A percentile compares a stretch with the other conserved stretches of the same genome.
phyloP scores from a whole-genome alignment of 176 grass and related monocot genomes.

The Eleusine coracana region DNA sequence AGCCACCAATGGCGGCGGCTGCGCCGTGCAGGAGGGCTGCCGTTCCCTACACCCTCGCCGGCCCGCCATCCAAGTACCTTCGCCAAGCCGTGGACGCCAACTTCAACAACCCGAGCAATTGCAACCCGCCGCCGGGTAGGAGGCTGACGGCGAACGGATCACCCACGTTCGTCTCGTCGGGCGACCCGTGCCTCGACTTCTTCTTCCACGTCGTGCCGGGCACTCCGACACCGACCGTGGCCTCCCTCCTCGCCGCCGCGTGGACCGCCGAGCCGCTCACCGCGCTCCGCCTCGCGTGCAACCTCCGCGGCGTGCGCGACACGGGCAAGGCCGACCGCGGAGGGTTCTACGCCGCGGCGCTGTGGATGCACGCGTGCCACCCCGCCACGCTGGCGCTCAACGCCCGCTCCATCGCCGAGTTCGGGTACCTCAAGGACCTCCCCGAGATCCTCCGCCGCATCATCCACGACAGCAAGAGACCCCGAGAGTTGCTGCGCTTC shows the following conservation, averaged over 20 bases:
- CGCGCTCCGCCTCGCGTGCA: conserved; percentile 54
- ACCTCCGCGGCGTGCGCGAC: conserved; percentile 40
- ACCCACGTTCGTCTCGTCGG: conserved; percentile 44
- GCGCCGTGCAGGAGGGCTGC: background rate
- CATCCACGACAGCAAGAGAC: conserved; percentile 35
- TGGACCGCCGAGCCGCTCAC: conserved; percentile 43
- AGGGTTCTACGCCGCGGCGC: conserved; percentile 36
- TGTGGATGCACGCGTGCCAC: conserved; percentile 57
- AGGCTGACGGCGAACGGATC: conserved; percentile 48
- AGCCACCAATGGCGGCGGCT: conserved; percentile 13
- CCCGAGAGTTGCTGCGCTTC: too few species aligned
- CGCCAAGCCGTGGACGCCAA: background rate
- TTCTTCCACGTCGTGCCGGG: conserved; percentile 66
- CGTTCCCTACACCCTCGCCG: conserved; percentile 16
- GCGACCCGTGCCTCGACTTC: conserved; percentile 62
- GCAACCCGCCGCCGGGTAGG: background rate
- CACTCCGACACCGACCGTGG: conserved; percentile 3
- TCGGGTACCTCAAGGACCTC: conserved; percentile 82
- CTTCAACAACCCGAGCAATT: background rate
- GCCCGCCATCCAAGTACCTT: conserved; percentile 37
- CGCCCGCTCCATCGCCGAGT: conserved; percentile 37
- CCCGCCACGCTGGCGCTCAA: conserved; percentile 73
- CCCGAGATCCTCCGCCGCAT: conserved; percentile 73
- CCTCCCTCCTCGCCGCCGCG: conserved; percentile 35
- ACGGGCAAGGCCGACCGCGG: conserved; percentile 19